Evolutionary conservation across 73 alveolate species (phyloP), one percentile per base, ranked within the genome.

Genomic region (Blepharisma stoltei): DNA sequence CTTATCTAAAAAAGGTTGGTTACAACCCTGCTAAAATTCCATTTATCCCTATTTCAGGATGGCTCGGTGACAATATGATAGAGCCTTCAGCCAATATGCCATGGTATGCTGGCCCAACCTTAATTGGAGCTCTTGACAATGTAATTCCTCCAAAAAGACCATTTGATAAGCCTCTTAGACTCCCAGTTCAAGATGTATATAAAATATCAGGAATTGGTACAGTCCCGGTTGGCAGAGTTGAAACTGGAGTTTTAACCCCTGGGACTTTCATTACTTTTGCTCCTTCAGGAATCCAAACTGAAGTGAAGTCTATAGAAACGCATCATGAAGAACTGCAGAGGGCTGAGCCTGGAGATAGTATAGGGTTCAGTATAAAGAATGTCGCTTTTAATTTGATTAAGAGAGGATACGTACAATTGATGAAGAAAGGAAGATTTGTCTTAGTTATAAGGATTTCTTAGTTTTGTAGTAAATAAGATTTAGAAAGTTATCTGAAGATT

Each of bases 311-410:
- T 37, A 94, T 96, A 65, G 98, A 94, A 89, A 91, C 86, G 96
- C 98, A 94, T 88, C 98, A 94, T 88, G 91, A 89, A 79, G 60
- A 89, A 52, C 91, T 96, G 86, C 90, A 80, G 69, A 95, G 90
- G 76, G 98, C 99, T 48, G 88, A 78, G 83, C 98, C 99, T 21
- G 99, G 99, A 73, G 97, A 94, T 86, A 92, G 90, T 83, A 97
- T 96, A 54, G 99, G 98, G 50, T 88, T 94, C 95, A 82, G 84
- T 82, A 88, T 90, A 47, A 84, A 89, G 88, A 32, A 32, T 32
- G 41, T 32, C 3, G 95, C 55, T 89, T 91, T 52, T 95, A 92
- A 84, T 84, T 84, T 90, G 97, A 91, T 82, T 97, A 92, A 81
- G 92, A 87, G 69, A 37, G 86, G 65, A 90, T 94, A 83, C 84